Percentiles rank a stretch among this genome's conserved stretches.
phyloP scores from a whole-genome alignment of 441 rosid species.

The Erodium texanum region DNA sequence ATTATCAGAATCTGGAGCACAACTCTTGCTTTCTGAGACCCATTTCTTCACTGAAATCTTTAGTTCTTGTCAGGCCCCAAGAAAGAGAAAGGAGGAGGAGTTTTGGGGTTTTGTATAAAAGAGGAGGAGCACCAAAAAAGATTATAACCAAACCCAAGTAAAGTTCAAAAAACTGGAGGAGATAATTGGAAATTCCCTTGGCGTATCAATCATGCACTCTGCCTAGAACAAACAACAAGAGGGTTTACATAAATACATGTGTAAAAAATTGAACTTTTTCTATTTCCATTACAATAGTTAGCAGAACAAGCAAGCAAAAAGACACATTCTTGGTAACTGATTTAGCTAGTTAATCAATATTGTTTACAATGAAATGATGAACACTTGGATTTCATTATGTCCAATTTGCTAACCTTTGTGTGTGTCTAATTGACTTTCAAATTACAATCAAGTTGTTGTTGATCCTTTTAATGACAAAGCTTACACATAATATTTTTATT shows the following conservation, averaged over 20 bases:
- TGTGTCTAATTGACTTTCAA: background rate
- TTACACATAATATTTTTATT: too few species aligned
- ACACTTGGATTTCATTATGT: conserved; percentile 7
- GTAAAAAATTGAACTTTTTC: background rate
- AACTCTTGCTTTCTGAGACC: conserved; percentile 32
- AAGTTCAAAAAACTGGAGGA: conserved; percentile 23
- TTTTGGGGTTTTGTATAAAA: conserved; percentile 50
- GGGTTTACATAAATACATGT: conserved; percentile 1
- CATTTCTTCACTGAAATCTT: conserved; percentile 32
- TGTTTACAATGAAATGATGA: background rate
- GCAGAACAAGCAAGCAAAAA: conserved; percentile 4
- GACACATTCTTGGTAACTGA: conserved; percentile 9
- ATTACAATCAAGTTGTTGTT: background rate
- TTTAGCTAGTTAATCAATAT: background rate
- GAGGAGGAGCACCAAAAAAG: conserved; percentile 34
- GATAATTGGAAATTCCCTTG: conserved; percentile 24
- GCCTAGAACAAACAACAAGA: conserved; percentile 1
- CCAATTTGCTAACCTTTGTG: conserved; percentile 3
- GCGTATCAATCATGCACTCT: conserved; percentile 19
- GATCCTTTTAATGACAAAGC: background rate
- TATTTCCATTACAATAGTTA: background rate
- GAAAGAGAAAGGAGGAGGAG: conserved; percentile 28
- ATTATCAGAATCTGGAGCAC: conserved; percentile 17
- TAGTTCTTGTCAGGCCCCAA: conserved; percentile 33
- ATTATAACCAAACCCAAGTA: conserved; percentile 38